These are phyloP conservation scores for Excoecaria agallocha DNA, from an alignment of 345 rosid genomes.

Conservation along the genomic window DNA sequence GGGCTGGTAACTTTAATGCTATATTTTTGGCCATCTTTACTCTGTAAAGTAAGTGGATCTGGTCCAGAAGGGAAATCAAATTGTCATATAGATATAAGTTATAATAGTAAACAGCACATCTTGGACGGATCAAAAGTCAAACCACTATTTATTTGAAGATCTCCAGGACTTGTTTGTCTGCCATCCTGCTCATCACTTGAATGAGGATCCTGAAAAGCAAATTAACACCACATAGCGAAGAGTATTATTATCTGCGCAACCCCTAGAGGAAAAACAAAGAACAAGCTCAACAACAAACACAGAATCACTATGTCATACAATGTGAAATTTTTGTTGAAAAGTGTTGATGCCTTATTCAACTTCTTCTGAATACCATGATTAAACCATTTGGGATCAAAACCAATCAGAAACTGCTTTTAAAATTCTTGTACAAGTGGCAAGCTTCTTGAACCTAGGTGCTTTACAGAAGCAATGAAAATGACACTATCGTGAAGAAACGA, in stretches of 20 bases:
- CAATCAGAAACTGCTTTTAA: not conserved
- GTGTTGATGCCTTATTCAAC: not conserved
- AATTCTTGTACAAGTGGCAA: not conserved
- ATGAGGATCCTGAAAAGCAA: slow-evolving; percentile 20
- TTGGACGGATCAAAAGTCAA: slow-evolving; percentile 18
- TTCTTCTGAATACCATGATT: not conserved
- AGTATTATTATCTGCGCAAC: not conserved
- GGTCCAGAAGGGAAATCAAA: slow-evolving; percentile 12
- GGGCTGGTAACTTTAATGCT: slow-evolving; percentile 20
- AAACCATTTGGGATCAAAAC: not conserved
- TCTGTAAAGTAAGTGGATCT: slow-evolving; percentile 23
- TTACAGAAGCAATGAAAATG: not conserved
- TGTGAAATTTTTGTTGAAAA: not conserved
- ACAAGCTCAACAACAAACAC: slow-evolving; percentile 7
- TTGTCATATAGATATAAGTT: not conserved
- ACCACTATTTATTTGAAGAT: slow-evolving; percentile 25
- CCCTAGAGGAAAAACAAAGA: slow-evolving; percentile 1
- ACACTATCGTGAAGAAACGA: not conserved
- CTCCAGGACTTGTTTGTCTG: slow-evolving; percentile 16
- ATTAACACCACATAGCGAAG: slow-evolving; percentile 15
- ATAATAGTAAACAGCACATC: not conserved
- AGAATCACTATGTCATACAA: not conserved
- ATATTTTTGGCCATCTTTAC: slow-evolving; percentile 7
- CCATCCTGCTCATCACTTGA: slow-evolving; percentile 20
- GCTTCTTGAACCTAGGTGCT: not conserved